Evolutionary conservation across 1,284 basidiomycete species (phyloP).

Genomic region (Naganishia liquefaciens): DNA sequence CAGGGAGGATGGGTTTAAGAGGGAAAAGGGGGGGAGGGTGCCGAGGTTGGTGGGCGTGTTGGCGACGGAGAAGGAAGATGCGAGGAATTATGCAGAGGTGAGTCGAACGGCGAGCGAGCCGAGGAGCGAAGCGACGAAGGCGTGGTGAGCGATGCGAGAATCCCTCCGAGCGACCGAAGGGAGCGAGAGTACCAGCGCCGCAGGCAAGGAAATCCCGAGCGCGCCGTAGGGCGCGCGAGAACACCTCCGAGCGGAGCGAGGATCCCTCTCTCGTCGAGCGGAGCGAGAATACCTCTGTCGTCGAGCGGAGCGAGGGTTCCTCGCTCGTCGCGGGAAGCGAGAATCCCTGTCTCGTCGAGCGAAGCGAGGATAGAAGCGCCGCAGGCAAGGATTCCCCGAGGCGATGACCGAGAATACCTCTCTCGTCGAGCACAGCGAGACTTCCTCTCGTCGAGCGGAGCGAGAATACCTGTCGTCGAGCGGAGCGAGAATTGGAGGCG

Average conservation of each 20-base stretch:
- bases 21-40: slow-evolving; percentile 13
- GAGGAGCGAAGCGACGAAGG: neutral
- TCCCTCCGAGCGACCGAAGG: too few relatives aligned
- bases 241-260: neutral
- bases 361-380: slow-evolving; percentile 2
- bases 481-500: too few relatives aligned
- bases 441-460: too few relatives aligned
- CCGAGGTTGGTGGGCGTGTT: slow-evolving; percentile 91
- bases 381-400: neutral
- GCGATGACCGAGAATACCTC: neutral
- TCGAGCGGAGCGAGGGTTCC: neutral
- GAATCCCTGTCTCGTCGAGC: neutral
- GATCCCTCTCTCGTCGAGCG: neutral
- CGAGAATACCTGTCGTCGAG: too few relatives aligned
- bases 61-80: slow-evolving; percentile 81
- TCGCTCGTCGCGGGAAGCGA: slow-evolving; percentile 1
- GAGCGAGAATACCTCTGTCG: neutral
- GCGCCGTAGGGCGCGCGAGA: too few relatives aligned
- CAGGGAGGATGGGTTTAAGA: slow-evolving; percentile 31
- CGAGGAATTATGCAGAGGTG: slow-evolving; percentile 80
- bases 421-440: neutral
- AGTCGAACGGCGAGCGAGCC: slow-evolving; percentile 26
- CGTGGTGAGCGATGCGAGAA: neutral
- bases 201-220: too few relatives aligned
- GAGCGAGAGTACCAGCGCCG: neutral